Base-by-base conservation (phyloP, 2,329 filamentous ascomycete species). In the Curvularia sp. region DNA sequence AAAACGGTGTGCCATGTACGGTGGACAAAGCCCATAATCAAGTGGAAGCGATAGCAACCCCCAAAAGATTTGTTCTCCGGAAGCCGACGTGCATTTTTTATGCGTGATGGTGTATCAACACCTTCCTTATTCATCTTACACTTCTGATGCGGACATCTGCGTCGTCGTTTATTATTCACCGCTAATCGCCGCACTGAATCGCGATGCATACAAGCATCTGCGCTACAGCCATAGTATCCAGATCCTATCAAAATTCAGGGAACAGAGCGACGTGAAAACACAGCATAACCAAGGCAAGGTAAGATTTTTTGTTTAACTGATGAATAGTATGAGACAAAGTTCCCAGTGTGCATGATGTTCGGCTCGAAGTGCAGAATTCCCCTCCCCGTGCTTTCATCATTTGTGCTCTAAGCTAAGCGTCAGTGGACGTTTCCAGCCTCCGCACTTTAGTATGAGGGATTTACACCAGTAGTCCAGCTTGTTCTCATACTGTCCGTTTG, bases 11-110 rank as follows among this genome's bases (percentile, higher is more conserved):
- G 35, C 39, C 26, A 39, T 50, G 15, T 54, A 38, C 47, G 44
- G 33, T 46, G 49, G 28, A 12, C 24, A 35, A 22, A 33, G 43
- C 33, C 35, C 42, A 44, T 55, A 49, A 50, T 54, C 24, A 62
- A 51, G 49, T 62, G 55, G 53, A 48, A 53, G 54, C 43, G 47
- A 55, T 60, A 62, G 51, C 52, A 51, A 60, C 26, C 31, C 39
- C 53, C 35, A 55, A 57, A 60, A 50, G 49, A 55, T 31, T 48
- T 46, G 20, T 49, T 50, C 20, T 35, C 50, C 42, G 9, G 49
- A 49, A 35, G 38, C 24, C n/a, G n/a, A 18, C 2, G 12, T 18
- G 13, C 26, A 10, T 24, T 12, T 1, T 31, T 41, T 38, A 6
- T 44, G 26, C 18, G 6, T 55, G 30, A 31, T 18, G 10, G 22